Percentiles rank a stretch among this genome's conserved stretches.
These are phyloP conservation scores for Aciculosporium take DNA, from an alignment of 2,329 filamentous ascomycete genomes.

Conservation along the genomic window DNA sequence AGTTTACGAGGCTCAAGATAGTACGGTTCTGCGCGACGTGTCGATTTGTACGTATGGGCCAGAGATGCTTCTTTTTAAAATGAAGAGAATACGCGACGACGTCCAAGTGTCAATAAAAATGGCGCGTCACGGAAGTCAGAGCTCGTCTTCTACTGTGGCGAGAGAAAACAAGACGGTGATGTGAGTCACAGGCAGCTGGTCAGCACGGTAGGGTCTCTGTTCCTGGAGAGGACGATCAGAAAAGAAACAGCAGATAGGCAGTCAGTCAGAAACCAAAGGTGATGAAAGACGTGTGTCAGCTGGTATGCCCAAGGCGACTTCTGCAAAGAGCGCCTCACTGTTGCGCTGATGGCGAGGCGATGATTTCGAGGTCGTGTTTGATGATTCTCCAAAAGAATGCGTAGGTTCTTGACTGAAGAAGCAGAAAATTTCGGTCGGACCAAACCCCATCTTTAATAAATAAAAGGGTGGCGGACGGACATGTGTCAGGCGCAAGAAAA, in stretches of 20 bases:
- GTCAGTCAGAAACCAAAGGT: neutral
- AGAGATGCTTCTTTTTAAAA: constrained; percentile 1
- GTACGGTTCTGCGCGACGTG: constrained; percentile 3
- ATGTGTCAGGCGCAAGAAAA: constrained; percentile 3
- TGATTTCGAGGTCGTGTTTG: neutral
- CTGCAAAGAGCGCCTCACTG: neutral
- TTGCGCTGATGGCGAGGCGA: neutral
- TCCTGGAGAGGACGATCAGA: constrained; percentile 1
- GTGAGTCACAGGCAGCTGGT: constrained; percentile 7
- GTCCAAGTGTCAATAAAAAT: constrained; percentile 4
- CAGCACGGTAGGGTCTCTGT: neutral
- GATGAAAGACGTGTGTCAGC: neutral
- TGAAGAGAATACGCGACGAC: constrained; percentile 8
- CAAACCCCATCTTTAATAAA: too few species aligned
- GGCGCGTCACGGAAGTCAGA: constrained; percentile 7
- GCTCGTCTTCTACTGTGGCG: constrained; percentile 11
- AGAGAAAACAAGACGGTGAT: constrained; percentile 8
- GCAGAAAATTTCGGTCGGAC: neutral
- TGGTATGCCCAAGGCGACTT: neutral
- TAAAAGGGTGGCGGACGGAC: constrained; percentile 2
- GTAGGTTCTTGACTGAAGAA: neutral
- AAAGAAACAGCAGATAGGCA: neutral
- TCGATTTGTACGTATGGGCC: constrained; percentile 5
- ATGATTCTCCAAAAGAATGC: constrained; percentile 1
- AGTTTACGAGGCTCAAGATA: constrained; percentile 6